A percentile compares a stretch with the other conserved stretches of the same genome.
These are phyloP conservation scores for Hyaloperonospora arabidopsidis DNA, from an alignment of 352 stramenopile genomes.

Conservation along the genomic window DNA sequence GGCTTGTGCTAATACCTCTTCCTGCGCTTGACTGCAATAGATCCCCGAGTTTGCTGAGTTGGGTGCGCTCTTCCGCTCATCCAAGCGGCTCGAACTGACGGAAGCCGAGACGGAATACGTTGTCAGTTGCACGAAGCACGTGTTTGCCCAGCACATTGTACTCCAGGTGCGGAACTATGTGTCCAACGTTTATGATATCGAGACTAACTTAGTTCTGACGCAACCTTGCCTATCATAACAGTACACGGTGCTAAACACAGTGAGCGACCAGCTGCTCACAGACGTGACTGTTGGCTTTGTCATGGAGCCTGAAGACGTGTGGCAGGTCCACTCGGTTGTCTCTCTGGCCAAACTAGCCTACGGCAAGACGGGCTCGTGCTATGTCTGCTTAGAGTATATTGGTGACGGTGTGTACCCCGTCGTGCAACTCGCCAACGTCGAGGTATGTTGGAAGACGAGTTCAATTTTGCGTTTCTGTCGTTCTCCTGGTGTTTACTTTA, in stretches of 20 bases:
- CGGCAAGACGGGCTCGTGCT: conserved; percentile 90
- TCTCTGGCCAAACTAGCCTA: conserved; percentile 85
- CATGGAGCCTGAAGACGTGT: conserved; percentile 88
- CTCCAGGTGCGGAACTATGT: conserved; percentile 41
- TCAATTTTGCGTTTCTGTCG: conserved; percentile 1
- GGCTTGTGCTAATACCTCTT: conserved; percentile 3
- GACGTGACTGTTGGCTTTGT: conserved; percentile 91
- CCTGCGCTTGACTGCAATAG: conserved; percentile 17
- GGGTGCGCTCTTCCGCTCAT: conserved; percentile 91
- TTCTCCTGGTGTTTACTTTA: conserved; percentile 6
- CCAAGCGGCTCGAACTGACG: conserved; percentile 87
- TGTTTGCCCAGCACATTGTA: conserved; percentile 95
- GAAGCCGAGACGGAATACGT: conserved; percentile 98
- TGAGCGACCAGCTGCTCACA: conserved; percentile 95
- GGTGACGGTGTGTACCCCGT: conserved; percentile 66
- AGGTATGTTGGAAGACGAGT: conserved; percentile 39
- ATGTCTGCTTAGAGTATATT: conserved; percentile 88
- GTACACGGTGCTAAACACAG: conserved; percentile 98
- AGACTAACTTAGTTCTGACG: conserved; percentile 3
- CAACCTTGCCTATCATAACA: conserved; percentile 46
- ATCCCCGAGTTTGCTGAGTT: conserved; percentile 93
- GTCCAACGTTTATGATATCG: not conserved
- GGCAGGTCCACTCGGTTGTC: conserved; percentile 87
- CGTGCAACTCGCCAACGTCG: conserved; percentile 87
- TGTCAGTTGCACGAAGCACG: conserved; percentile 94